A percentile compares a stretch with the other conserved stretches of the same genome.
phyloP scores from a whole-genome alignment of 352 stramenopile genomes.

The Elongisporangium anandrum region DNA sequence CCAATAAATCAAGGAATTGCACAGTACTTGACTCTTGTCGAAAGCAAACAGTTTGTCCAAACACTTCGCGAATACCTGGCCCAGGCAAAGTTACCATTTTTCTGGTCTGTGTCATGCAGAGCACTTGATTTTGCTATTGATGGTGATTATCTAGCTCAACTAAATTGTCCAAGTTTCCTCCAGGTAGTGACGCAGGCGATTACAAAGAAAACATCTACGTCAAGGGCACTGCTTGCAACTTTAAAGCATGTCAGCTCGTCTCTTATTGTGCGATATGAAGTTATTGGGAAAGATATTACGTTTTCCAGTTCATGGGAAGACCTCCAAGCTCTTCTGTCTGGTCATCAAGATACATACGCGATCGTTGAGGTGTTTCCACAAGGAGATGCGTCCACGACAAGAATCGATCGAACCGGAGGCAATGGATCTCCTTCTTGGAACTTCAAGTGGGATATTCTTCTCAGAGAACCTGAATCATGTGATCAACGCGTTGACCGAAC shows the following conservation, averaged over 20 bases:
- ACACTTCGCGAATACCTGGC: conserved; percentile 40
- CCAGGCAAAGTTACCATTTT: conserved; percentile 48
- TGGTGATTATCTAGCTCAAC: conserved; percentile 40
- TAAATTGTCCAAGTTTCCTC: conserved; percentile 40
- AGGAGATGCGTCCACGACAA: conserved; percentile 50
- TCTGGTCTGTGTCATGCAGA: conserved; percentile 50
- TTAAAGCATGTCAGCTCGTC: conserved; percentile 52
- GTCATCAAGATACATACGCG: conserved; percentile 59
- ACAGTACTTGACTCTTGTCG: conserved; percentile 44
- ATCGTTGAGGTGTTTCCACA: conserved; percentile 65
- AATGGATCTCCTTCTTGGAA: conserved; percentile 62
- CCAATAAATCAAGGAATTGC: conserved; percentile 19
- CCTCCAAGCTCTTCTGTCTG: conserved; percentile 55
- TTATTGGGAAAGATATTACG: conserved; percentile 44
- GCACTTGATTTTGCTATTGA: conserved; percentile 62
- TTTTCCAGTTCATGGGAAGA: conserved; percentile 48
- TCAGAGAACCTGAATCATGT: conserved; percentile 45
- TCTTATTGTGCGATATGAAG: conserved; percentile 53
- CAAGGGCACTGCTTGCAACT: conserved; percentile 27
- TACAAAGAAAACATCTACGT: conserved; percentile 12
- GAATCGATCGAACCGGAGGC: conserved; percentile 33
- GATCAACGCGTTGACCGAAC: conserved; percentile 58
- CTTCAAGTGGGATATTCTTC: conserved; percentile 35
- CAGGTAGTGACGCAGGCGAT: conserved; percentile 49
- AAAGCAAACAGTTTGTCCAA: conserved; percentile 43